Evolutionary conservation across 169 alveolate species (phyloP).

Genomic region (Eimeria sp.): DNA sequence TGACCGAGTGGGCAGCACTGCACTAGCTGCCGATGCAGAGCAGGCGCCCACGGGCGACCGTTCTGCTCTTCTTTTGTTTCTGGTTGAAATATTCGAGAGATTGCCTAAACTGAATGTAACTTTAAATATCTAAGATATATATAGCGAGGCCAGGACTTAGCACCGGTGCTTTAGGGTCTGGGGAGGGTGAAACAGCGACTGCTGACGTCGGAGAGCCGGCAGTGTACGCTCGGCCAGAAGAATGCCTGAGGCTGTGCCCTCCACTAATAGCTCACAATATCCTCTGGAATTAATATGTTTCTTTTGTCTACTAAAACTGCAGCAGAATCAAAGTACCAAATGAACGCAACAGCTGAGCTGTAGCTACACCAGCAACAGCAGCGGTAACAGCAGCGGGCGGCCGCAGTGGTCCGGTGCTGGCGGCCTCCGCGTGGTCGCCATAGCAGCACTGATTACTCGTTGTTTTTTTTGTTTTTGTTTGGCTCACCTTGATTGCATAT

Average conservation of each 20-base stretch:
- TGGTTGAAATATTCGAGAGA: neutral
- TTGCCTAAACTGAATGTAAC: neutral
- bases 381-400: conserved; percentile 46
- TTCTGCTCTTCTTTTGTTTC: neutral
- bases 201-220: neutral
- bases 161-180: neutral
- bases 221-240: too few relatives aligned
- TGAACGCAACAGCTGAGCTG: conserved; percentile 5
- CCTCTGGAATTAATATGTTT: neutral
- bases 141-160: neutral
- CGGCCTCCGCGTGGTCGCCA: conserved; percentile 43
- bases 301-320: neutral
- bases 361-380: conserved; percentile 33
- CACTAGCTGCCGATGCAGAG: neutral
- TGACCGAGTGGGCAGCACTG: neutral
- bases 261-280: neutral
- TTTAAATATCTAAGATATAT: neutral
- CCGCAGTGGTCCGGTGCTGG: conserved; percentile 79
- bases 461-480: neutral
- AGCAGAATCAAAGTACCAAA: neutral
- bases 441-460: neutral
- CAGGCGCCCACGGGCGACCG: neutral
- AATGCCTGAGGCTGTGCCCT: neutral
- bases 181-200: neutral
- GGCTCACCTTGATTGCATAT: neutral